Evolutionary conservation across 805 yeast genomes (phyloP).

Genomic region (Suhomyces vadensis): DNA sequence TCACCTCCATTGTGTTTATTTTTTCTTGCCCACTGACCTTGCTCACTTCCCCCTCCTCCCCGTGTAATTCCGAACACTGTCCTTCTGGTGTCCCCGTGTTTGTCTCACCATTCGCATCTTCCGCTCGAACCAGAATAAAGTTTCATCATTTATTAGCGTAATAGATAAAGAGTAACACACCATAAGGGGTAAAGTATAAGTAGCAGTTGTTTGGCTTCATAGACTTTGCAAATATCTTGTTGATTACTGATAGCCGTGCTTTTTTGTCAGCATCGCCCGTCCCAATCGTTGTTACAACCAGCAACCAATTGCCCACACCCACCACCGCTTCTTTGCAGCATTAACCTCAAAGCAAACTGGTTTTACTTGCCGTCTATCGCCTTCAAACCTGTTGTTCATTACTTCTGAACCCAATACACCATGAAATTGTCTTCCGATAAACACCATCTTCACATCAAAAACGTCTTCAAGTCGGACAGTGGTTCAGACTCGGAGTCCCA

Average conservation of each 20-base stretch:
- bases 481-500: conserved; percentile 8
- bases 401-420: background rate
- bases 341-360: background rate
- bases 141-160: background rate
- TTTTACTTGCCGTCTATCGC: too few relatives aligned
- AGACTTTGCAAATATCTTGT: background rate
- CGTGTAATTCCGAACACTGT: background rate
- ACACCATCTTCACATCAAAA: conserved; percentile 22
- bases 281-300: background rate
- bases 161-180: background rate
- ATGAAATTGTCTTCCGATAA: conserved; percentile 14
- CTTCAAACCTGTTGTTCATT: too few relatives aligned
- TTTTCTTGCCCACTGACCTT: background rate
- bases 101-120: background rate
- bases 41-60: background rate
- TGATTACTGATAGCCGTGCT: background rate
- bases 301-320: background rate
- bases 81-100: conserved; percentile 2
- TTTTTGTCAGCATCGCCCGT: too few relatives aligned
- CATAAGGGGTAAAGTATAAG: background rate
- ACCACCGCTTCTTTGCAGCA: background rate
- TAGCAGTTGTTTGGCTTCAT: too few relatives aligned
- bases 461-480: conserved; percentile 23
- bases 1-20: background rate
- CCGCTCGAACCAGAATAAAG: conserved; percentile 1